These are phyloP conservation scores for Trametes cinnabarina DNA, from an alignment of 768 basidiomycete genomes.

Conservation along the genomic window DNA sequence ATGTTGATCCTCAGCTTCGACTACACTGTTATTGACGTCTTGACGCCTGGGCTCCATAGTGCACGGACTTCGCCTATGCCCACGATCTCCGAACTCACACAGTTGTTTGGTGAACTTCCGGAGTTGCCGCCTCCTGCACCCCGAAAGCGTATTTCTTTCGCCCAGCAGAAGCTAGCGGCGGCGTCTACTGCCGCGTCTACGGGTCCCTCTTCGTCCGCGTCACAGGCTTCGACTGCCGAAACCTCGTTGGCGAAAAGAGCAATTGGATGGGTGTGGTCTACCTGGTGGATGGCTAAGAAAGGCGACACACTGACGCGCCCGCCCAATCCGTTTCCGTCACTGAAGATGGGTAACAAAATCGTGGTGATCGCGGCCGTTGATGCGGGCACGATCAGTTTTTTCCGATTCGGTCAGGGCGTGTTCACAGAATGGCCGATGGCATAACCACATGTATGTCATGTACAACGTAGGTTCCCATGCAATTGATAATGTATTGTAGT, in stretches of 20 bases:
- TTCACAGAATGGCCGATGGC: conserved; percentile 84
- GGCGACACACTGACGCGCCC: conserved; percentile 36
- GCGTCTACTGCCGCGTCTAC: conserved; percentile 2
- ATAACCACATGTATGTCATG: too few relatives aligned
- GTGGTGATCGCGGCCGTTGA: conserved; percentile 88
- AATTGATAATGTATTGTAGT: too few relatives aligned
- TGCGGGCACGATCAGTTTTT: conserved; percentile 83
- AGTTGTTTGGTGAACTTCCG: conserved; percentile 69
- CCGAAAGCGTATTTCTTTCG: conserved; percentile 34
- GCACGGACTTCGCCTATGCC: conserved; percentile 83
- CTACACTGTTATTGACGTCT: neutral
- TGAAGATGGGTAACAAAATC: conserved; percentile 83
- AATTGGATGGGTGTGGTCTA: conserved; percentile 27
- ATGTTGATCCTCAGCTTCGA: neutral
- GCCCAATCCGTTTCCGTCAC: conserved; percentile 72
- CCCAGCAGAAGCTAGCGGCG: conserved; percentile 21
- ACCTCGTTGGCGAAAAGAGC: conserved; percentile 13
- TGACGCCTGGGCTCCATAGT: conserved; percentile 47
- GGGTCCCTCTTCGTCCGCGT: neutral
- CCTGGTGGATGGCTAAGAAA: neutral
- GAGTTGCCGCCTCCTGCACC: conserved; percentile 61
- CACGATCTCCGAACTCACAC: conserved; percentile 69
- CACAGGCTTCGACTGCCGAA: neutral
- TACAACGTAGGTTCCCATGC: too few relatives aligned
- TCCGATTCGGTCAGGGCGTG: conserved; percentile 79